Base-by-base conservation (phyloP, 164 flowering plant genomes). In the Euptelea pleiosperma region DNA sequence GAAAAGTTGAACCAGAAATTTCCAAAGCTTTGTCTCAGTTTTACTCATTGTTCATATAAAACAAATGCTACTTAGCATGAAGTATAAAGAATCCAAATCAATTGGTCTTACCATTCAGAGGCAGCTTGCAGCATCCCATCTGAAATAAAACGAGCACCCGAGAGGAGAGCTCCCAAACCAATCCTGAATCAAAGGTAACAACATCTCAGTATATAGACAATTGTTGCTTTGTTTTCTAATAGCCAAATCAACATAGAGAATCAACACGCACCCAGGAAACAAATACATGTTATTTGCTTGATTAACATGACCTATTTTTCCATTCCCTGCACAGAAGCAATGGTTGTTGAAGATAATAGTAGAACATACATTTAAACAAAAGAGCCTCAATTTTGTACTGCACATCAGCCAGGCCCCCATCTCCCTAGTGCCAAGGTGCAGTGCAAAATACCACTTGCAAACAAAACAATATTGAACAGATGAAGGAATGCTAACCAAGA, bases 221-320 rank as follows among this genome's bases (percentile, higher is more conserved):
- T 36, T 41, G 15, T 48, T 48, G 42, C 50, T 19, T 18, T 18
- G 37, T 22, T 53, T 35, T 58, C 30, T 31, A 14, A 37, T 22
- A 35, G 18, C 34, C 15, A 44, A 57, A 58, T 19, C 8, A 16
- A 14, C n/a, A 36, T 9, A 31, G 1, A 46, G 54, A 42, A 53
- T 34, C 16, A 52, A 56, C 56, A 73, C 89, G 14, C 33, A 91
- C 99, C 99, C 99, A 6, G 99, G 99, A 69, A 94, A 94, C 58
- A 94, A 78, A 68, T 90, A 91, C 97, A 94, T 94, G 74, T 91
- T 94, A 72, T 94, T 91, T 68, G 97, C 99, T 77, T 94, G 99
- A 75, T 94, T 91, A 40, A 85, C 97, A 74, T 88, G 84, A 22
- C 97, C 97, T 37, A 77, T 62, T 73, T 87, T 86, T 43, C 99